Base-by-base conservation (phyloP, 768 basidiomycete genomes). In the Boletus sp. region DNA sequence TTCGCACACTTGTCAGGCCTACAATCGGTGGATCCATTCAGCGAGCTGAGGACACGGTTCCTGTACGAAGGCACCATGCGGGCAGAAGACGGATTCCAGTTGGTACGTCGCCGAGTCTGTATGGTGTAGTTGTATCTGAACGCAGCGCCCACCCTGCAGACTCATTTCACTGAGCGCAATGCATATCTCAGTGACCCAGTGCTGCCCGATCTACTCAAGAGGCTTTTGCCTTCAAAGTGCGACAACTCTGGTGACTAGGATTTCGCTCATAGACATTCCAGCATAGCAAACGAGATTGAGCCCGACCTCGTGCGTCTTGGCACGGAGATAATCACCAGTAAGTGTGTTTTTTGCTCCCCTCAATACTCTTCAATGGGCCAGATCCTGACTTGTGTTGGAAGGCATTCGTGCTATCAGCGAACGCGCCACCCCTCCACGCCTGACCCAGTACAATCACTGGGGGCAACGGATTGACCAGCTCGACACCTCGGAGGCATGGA, bases 361-460 rank as follows among this genome's bases (percentile, higher is more conserved):
- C 8, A 35, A 43, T n/a, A 34, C 37, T 19, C 37, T 19, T 27
- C 8, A 6, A 42, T 23, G 32, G 32, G 9, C n/a, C 3, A 25
- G 19, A 45, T 44, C 21, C 42, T 42, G 42, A 51, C 19, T 10
- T 23, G 11, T 23, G 10, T 40, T 44, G 21, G 50, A 88, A 88
- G 87, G 69, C n/a, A 74, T 88, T 44, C 81, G 84, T 21, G 69
- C 73, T 2, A 65, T 88, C 35, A 62, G 66, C 30, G 62, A 69
- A 25, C 77, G 75, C 21, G 72, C 79, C 1, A 64, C 69, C 3
- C 79, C 79, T 19, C 84, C 86, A 0, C 73, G 67, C 10, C 67
- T 91, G 21, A 76, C 75, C 0, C 90, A 90, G 67, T 91, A 88
- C 63, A 77, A 90, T 61, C 83, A 88, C 58, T 90, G 83, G 84